These are phyloP conservation scores for Breviolum minutum DNA, from an alignment of 73 alveolate species.

Conservation along the genomic window DNA sequence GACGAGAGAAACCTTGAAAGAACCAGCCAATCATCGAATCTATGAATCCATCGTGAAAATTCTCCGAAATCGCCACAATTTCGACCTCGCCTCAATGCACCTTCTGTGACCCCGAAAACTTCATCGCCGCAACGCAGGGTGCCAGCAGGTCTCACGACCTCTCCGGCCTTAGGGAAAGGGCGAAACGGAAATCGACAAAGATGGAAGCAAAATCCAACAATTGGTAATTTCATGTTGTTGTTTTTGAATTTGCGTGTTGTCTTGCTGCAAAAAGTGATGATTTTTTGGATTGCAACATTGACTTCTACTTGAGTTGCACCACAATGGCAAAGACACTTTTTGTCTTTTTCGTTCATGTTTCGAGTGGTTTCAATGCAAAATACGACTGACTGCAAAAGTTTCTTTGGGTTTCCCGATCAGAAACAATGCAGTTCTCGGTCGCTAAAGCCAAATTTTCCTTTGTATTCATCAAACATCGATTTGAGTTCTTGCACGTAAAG, in stretches of 20 bases:
- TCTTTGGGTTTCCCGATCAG: slow-evolving; percentile 39
- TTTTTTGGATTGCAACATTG: too few species aligned
- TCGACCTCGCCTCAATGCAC: slow-evolving; percentile 18
- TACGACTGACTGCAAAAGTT: background rate
- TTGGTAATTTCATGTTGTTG: background rate
- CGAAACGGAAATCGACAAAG: background rate
- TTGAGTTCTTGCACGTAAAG: slow-evolving; percentile 39
- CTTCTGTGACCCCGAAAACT: slow-evolving; percentile 60
- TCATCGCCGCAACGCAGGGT: slow-evolving; percentile 52
- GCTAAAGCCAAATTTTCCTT: slow-evolving; percentile 35
- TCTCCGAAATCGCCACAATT: background rate
- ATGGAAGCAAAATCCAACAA: too few species aligned
- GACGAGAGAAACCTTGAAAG: too few species aligned
- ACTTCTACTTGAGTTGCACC: too few species aligned
- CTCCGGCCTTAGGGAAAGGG: slow-evolving; percentile 47
- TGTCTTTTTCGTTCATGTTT: too few species aligned
- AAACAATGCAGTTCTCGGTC: slow-evolving; percentile 65
- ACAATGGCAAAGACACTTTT: too few species aligned
- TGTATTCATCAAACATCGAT: slow-evolving; percentile 60
- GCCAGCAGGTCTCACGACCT: background rate
- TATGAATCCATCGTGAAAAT: background rate
- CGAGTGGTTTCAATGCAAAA: background rate
- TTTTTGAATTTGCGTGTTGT: too few species aligned
- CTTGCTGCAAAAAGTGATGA: too few species aligned
- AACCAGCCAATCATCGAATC: too few species aligned